Conservation (phyloP, 2,329 filamentous ascomycete genomes). For the Neofusicoccum umdonicola region DNA sequence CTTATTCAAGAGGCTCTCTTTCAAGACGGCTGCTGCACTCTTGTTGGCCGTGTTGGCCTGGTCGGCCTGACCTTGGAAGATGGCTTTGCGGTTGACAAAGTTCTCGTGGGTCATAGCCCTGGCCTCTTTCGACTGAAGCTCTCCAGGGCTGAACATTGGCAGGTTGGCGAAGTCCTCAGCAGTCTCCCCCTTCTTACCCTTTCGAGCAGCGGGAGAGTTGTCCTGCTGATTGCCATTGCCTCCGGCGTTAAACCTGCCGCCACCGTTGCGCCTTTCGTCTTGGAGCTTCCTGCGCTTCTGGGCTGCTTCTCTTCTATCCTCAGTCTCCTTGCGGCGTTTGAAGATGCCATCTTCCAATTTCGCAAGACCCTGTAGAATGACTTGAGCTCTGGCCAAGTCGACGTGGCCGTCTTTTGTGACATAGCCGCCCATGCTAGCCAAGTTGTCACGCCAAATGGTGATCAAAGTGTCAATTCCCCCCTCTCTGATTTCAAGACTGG, state of each 20-base stretch:
- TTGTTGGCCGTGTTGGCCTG: slow-evolving; percentile 92
- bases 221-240: slow-evolving; percentile 4
- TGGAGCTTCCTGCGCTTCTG: slow-evolving; percentile 20
- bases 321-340: slow-evolving; percentile 77
- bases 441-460: slow-evolving; percentile 93
- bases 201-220: slow-evolving; percentile 4
- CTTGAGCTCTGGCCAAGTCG: slow-evolving; percentile 79
- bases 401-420: slow-evolving; percentile 93
- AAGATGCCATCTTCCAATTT: slow-evolving; percentile 95
- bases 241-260: background rate
- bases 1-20: slow-evolving; percentile 62
- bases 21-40: slow-evolving; percentile 89
- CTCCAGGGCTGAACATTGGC: slow-evolving; percentile 33
- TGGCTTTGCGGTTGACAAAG: slow-evolving; percentile 70
- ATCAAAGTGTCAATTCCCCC: slow-evolving; percentile 96
- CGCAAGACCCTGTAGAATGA: slow-evolving; percentile 82
- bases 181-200: slow-evolving; percentile 6
- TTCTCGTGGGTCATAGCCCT: slow-evolving; percentile 76
- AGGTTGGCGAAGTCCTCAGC: slow-evolving; percentile 30
- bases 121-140: slow-evolving; percentile 37
- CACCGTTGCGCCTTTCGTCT: slow-evolving; percentile 14
- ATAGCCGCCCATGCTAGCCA: slow-evolving; percentile 90
- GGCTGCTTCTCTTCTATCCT: slow-evolving; percentile 58
- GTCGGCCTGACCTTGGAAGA: slow-evolving; percentile 59
- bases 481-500: slow-evolving; percentile 95